Conservation (phyloP, 108 stramenopile species). For the Pseudonitzschia delicatissima region DNA sequence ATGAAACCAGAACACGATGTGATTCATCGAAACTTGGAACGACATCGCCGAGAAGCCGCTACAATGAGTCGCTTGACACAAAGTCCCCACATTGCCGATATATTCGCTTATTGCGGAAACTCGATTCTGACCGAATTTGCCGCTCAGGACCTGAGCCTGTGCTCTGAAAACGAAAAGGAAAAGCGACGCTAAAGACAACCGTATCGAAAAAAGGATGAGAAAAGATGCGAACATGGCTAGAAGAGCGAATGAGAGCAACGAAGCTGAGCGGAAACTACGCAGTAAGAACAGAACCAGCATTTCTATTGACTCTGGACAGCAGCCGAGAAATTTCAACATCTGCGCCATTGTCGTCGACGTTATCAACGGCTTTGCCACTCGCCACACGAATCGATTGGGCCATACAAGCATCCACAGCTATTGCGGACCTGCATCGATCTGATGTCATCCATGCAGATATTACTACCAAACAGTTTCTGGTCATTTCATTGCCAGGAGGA, state of each 20-base stretch:
- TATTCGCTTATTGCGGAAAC: slow-evolving; percentile 79
- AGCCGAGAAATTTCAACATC: not conserved
- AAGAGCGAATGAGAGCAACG: not conserved
- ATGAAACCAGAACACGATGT: slow-evolving; percentile 50
- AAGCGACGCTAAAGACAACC: slow-evolving; percentile 41
- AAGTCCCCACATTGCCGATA: slow-evolving; percentile 55
- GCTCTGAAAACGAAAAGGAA: not conserved
- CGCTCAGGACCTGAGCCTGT: slow-evolving; percentile 45
- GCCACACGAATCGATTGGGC: slow-evolving; percentile 51
- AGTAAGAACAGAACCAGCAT: not conserved
- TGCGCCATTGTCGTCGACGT: not conserved
- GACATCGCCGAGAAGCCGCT: slow-evolving; percentile 81
- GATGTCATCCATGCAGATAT: slow-evolving; percentile 79
- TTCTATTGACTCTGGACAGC: no score
- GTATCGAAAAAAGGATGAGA: slow-evolving; percentile 23
- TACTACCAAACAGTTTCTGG: slow-evolving; percentile 72
- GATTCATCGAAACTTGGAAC: slow-evolving; percentile 72
- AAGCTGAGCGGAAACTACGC: not conserved
- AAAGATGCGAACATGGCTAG: slow-evolving; percentile 4
- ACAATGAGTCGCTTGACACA: slow-evolving; percentile 68
- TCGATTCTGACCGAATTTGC: slow-evolving; percentile 71
- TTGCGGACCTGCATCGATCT: slow-evolving; percentile 46
- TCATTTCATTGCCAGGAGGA: slow-evolving; percentile 34
- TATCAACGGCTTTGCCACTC: slow-evolving; percentile 7
- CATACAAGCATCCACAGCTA: slow-evolving; percentile 57